Conservation (phyloP, 306 rosid species). For the Hippophae rhamnoides region DNA sequence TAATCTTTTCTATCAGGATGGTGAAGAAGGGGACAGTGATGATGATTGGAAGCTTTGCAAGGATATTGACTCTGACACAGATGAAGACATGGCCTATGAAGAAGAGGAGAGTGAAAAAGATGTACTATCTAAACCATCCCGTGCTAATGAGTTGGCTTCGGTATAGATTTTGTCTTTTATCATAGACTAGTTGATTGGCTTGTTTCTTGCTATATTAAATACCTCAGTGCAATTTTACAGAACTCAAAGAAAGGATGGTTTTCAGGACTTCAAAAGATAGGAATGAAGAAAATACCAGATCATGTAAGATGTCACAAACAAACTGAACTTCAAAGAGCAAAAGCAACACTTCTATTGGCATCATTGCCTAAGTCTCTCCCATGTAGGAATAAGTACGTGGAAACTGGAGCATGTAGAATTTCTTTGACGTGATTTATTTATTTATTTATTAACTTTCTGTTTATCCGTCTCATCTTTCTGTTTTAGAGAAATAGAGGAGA, state of each 20-base stretch:
- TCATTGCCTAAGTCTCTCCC: conserved; percentile 79
- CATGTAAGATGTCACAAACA: conserved; percentile 75
- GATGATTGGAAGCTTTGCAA: conserved; percentile 64
- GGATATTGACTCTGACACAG: conserved; percentile 50
- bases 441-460: conserved; percentile 12
- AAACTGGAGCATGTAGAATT: conserved; percentile 7
- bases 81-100: conserved; percentile 47
- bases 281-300: conserved; percentile 68
- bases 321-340: conserved; percentile 87
- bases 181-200: conserved; percentile 11
- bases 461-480: conserved; percentile 15
- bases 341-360: conserved; percentile 72
- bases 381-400: conserved; percentile 79
- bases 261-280: conserved; percentile 82
- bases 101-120: conserved; percentile 47
- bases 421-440: conserved; percentile 6
- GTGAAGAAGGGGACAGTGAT: conserved; percentile 47
- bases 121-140: conserved; percentile 28
- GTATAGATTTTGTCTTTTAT: conserved; percentile 40
- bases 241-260: conserved; percentile 65
- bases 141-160: conserved; percentile 57
- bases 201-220: conserved; percentile 22
- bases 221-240: conserved; percentile 30
- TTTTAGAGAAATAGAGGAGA: conserved; percentile 78
- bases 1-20: conserved; percentile 41